These are phyloP conservation scores for Tulasnella calospora DNA, from an alignment of 768 basidiomycete species.

Conservation along the genomic window DNA sequence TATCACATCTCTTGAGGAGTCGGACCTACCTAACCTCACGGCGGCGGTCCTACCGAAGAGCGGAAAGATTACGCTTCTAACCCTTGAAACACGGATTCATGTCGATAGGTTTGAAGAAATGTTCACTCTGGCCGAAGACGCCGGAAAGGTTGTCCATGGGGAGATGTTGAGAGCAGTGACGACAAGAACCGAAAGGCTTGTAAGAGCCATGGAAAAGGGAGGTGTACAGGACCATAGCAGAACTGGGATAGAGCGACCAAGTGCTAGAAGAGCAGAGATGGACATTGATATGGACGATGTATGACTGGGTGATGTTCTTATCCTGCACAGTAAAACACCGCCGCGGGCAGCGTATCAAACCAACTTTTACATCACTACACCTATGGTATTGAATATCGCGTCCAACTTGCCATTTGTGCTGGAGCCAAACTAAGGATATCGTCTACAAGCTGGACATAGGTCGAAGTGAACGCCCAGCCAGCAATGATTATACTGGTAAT, in stretches of 20 bases:
- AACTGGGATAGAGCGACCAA: neutral
- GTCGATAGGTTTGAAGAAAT: constrained; percentile 90
- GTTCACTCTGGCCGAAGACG: constrained; percentile 71
- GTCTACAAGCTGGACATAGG: neutral
- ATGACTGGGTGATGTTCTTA: neutral
- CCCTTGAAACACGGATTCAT: constrained; percentile 91
- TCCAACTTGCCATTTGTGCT: constrained; percentile 7
- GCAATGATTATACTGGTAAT: constrained; percentile 68
- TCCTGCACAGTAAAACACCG: neutral
- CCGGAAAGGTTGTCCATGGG: constrained; percentile 65
- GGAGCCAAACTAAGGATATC: neutral
- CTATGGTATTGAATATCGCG: constrained; percentile 6
- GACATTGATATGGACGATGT: constrained; percentile 24
- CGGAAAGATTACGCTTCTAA: constrained; percentile 79
- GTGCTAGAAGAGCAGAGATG: neutral
- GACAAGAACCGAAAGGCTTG: constrained; percentile 56
- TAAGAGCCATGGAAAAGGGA: constrained; percentile 51
- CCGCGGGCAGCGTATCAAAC: neutral
- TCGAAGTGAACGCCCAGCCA: constrained; percentile 50
- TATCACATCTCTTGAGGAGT: constrained; percentile 83
- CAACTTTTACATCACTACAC: neutral
- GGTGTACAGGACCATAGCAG: neutral
- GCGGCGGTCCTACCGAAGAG: constrained; percentile 86
- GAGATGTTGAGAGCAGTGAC: constrained; percentile 79
- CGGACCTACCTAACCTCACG: constrained; percentile 80